Conservation (phyloP, 139 green algal genomes). For the Choricystis sp. region DNA sequence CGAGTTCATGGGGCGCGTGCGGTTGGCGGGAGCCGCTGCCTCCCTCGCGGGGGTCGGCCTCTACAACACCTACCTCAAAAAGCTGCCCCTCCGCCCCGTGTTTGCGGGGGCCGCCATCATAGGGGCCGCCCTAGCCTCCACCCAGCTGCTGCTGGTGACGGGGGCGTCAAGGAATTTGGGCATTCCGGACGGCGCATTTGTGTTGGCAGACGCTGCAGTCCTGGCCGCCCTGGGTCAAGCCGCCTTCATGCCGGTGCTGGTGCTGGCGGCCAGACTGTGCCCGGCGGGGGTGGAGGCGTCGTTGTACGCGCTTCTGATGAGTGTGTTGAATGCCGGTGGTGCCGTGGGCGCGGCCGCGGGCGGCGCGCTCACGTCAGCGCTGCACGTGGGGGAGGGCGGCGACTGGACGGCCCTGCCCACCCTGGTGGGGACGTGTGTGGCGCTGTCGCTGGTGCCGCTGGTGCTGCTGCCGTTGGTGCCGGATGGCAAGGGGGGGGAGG, state of each 20-base stretch:
- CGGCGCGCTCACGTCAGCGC: slow-evolving; percentile 41
- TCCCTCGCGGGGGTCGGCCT: slow-evolving; percentile 50
- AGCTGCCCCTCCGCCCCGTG: slow-evolving; percentile 41
- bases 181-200: slow-evolving; percentile 76
- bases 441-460: slow-evolving; percentile 36
- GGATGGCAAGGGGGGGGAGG: not conserved
- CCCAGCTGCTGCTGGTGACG: slow-evolving; percentile 66
- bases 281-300: slow-evolving; percentile 86
- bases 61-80: slow-evolving; percentile 59
- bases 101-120: slow-evolving; percentile 55
- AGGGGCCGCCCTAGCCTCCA: slow-evolving; percentile 55
- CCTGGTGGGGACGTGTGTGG: slow-evolving; percentile 38
- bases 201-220: slow-evolving; percentile 76
- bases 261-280: slow-evolving; percentile 64
- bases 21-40: slow-evolving; percentile 61
- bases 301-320: slow-evolving; percentile 94
- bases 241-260: slow-evolving; percentile 91
- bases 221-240: slow-evolving; percentile 85
- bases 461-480: slow-evolving; percentile 39
- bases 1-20: slow-evolving; percentile 81
- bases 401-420: slow-evolving; percentile 52
- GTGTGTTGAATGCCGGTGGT: slow-evolving; percentile 63
- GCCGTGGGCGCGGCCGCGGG: slow-evolving; percentile 46
- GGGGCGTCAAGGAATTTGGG: slow-evolving; percentile 19
- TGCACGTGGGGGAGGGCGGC: slow-evolving; percentile 42